These are phyloP conservation scores for Pichia norvegensis DNA, from an alignment of 1,139 yeast species.

Conservation along the genomic window DNA sequence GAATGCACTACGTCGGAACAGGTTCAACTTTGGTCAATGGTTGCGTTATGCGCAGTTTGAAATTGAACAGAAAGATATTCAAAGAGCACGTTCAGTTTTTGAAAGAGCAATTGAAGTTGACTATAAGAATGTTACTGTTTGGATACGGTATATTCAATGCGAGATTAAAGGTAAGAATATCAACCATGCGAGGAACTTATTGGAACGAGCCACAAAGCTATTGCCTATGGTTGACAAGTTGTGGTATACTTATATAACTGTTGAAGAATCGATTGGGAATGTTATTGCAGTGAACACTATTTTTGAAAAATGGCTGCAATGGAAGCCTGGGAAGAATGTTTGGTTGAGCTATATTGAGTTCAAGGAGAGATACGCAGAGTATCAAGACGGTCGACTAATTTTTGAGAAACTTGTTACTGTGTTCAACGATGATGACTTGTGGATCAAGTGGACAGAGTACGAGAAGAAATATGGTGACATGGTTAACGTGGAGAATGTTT, in stretches of 20 bases:
- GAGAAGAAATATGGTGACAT: conserved; percentile 49
- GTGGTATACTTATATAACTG: conserved; percentile 76
- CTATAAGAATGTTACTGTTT: conserved; percentile 65
- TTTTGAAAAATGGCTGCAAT: conserved; percentile 73
- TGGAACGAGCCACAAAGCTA: conserved; percentile 68
- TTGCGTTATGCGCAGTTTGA: conserved; percentile 88
- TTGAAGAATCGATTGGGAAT: conserved; percentile 75
- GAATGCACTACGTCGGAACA: conserved; percentile 72
- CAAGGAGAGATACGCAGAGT: conserved; percentile 61
- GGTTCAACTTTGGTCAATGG: conserved; percentile 84
- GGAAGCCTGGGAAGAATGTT: conserved; percentile 59
- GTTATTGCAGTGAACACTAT: conserved; percentile 53
- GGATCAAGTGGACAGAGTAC: conserved; percentile 58
- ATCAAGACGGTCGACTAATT: conserved; percentile 48
- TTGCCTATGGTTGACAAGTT: conserved; percentile 77
- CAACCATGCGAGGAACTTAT: conserved; percentile 81
- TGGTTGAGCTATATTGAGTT: conserved; percentile 74
- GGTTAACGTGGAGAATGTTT: conserved; percentile 51
- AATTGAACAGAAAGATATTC: conserved; percentile 65
- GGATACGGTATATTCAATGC: conserved; percentile 77
- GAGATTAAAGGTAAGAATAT: conserved; percentile 68
- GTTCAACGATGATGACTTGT: conserved; percentile 47
- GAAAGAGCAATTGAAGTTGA: conserved; percentile 84
- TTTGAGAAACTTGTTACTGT: conserved; percentile 49
- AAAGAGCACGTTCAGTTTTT: conserved; percentile 72